Conservation (phyloP, 2,329 filamentous ascomycete species). For the Helotiales sp. region DNA sequence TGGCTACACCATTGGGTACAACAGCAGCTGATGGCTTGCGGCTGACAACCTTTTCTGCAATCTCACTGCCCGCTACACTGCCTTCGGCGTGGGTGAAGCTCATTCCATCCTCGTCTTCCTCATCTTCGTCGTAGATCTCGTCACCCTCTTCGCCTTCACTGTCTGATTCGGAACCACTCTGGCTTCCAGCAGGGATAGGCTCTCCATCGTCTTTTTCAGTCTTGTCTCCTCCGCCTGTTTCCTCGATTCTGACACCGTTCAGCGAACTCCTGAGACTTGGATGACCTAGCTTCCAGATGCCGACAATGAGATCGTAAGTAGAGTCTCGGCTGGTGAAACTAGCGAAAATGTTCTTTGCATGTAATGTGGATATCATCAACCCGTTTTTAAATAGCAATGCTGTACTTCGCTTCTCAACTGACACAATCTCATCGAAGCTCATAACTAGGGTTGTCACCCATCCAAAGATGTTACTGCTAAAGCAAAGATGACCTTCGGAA, state of each 20-base stretch:
- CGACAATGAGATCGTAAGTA: slow-evolving; percentile 94
- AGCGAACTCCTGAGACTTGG: slow-evolving; percentile 87
- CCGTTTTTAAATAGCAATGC: slow-evolving; percentile 96
- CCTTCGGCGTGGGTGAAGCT: slow-evolving; percentile 51
- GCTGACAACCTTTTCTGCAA: slow-evolving; percentile 61
- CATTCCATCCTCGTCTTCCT: slow-evolving; percentile 69
- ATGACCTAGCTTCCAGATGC: slow-evolving; percentile 97
- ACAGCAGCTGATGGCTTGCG: slow-evolving; percentile 70
- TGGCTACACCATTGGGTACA: slow-evolving; percentile 44
- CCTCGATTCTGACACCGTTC: slow-evolving; percentile 82
- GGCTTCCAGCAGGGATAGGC: slow-evolving; percentile 41
- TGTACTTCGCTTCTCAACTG: slow-evolving; percentile 94
- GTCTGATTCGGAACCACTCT: slow-evolving; percentile 56
- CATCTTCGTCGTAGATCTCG: slow-evolving; percentile 78
- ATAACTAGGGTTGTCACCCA: slow-evolving; percentile 98
- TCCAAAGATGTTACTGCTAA: slow-evolving; percentile 97
- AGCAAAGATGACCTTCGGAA: slow-evolving; percentile 95
- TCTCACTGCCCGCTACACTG: slow-evolving; percentile 46
- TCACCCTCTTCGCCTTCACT: slow-evolving; percentile 59
- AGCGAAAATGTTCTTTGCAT: slow-evolving; percentile 93
- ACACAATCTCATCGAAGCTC: slow-evolving; percentile 96
- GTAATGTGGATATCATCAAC: slow-evolving; percentile 92
- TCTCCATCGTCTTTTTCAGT: slow-evolving; percentile 73
- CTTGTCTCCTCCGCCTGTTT: slow-evolving; percentile 80
- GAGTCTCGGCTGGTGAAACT: slow-evolving; percentile 93